Evolutionary conservation across 192 early-diverging fungal species (phyloP).

Genomic region (Coemansia sp.): DNA sequence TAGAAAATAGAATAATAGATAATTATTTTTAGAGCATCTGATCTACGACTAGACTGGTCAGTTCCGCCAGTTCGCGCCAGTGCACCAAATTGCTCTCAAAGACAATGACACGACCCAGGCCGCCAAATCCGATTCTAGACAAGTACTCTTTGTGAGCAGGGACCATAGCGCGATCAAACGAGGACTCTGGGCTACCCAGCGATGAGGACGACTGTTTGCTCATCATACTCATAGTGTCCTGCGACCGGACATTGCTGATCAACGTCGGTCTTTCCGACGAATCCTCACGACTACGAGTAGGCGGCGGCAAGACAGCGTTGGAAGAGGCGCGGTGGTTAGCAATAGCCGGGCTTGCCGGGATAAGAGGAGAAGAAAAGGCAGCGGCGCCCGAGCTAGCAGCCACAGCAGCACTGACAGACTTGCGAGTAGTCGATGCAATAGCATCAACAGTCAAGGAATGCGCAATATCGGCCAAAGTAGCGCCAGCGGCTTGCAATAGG

Average conservation of each 20-base stretch:
- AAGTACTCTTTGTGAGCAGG: conserved; percentile 51
- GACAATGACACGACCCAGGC: conserved; percentile 42
- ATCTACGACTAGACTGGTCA: conserved; percentile 59
- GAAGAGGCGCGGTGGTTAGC: conserved; percentile 31
- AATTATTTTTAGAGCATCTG: conserved; percentile 38
- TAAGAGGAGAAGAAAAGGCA: neutral
- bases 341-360: conserved; percentile 17
- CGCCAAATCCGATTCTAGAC: conserved; percentile 48
- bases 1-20: conserved; percentile 6
- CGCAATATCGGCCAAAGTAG: conserved; percentile 27
- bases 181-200: conserved; percentile 23
- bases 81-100: conserved; percentile 43
- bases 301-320: conserved; percentile 15
- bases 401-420: conserved; percentile 29
- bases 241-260: conserved; percentile 26
- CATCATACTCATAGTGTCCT: conserved; percentile 49
- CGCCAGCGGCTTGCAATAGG: conserved; percentile 20
- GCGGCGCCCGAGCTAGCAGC: neutral
- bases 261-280: conserved; percentile 21
- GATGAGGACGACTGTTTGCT: conserved; percentile 55
- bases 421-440: conserved; percentile 45
- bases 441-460: conserved; percentile 42
- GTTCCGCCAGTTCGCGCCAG: conserved; percentile 53
- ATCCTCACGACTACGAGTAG: conserved; percentile 46
- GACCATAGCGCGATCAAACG: conserved; percentile 54